A percentile compares a stretch with the other conserved stretches of the same genome.
Conservation (phyloP, 257 asterid genomes). For the Coffea canephora region DNA sequence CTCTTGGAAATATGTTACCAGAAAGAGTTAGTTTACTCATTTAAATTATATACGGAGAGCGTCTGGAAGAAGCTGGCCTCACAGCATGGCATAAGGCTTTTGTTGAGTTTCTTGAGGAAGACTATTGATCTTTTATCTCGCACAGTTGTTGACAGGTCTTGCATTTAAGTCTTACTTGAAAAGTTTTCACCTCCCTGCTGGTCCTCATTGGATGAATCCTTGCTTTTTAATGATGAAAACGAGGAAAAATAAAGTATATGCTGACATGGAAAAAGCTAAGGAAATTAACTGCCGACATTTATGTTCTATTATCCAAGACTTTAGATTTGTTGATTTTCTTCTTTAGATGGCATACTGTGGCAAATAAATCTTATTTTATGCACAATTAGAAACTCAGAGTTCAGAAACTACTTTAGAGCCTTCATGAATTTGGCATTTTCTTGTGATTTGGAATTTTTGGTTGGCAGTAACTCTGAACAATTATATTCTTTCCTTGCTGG, state of each 20-base stretch:
- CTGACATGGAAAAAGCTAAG: too few relatives aligned
- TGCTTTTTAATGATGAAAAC: neutral
- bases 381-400: neutral
- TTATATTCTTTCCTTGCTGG: neutral
- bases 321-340: neutral
- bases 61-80: neutral
- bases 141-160: neutral
- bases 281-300: neutral
- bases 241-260: neutral
- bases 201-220: neutral
- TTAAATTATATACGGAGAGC: neutral
- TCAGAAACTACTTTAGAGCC: neutral
- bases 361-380: neutral
- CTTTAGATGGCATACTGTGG: neutral
- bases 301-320: neutral
- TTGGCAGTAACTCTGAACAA: neutral
- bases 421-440: neutral
- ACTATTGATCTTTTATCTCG: too few relatives aligned
- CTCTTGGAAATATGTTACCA: neutral
- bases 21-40: neutral
- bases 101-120: constrained; percentile 3
- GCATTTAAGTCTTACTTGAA: neutral
- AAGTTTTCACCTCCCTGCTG: neutral
- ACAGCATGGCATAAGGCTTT: neutral
- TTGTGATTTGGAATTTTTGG: neutral